Conservation (phyloP, 164 flowering plant species). For the Protea cynaroides region DNA sequence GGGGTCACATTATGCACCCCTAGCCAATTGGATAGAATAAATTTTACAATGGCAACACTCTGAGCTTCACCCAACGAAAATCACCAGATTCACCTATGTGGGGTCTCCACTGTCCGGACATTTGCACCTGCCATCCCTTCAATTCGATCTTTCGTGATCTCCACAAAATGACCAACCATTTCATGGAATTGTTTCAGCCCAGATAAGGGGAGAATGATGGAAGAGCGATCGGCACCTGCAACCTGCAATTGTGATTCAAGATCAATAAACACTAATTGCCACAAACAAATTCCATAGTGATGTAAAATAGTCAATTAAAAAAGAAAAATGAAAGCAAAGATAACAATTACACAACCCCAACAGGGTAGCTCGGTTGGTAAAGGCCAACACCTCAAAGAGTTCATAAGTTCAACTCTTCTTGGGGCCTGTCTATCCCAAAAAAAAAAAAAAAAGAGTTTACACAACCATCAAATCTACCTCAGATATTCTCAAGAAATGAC, state of each 20-base stretch:
- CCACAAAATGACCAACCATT: constrained; percentile 91
- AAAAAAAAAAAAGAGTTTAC: neutral
- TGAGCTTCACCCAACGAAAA: constrained; percentile 6
- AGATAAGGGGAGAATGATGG: constrained; percentile 90
- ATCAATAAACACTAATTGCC: neutral
- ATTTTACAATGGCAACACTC: neutral
- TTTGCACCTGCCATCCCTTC: constrained; percentile 84
- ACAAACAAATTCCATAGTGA: neutral
- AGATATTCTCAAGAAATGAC: constrained; percentile 85
- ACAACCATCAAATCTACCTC: constrained; percentile 42
- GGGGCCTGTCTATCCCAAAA: too few species aligned
- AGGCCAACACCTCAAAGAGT: too few species aligned
- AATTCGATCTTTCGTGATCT: constrained; percentile 77
- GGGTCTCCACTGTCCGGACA: constrained; percentile 79
- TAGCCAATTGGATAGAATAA: neutral
- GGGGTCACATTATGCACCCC: constrained; percentile 26
- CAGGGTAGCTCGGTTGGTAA: too few species aligned
- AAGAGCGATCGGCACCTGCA: constrained; percentile 93
- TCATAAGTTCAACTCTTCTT: too few species aligned
- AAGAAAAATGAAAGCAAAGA: too few species aligned
- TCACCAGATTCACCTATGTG: constrained; percentile 55
- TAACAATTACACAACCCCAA: too few species aligned
- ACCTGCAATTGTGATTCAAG: constrained; percentile 48
- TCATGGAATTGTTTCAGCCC: constrained; percentile 88
- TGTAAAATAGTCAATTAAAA: neutral